These are phyloP conservation scores for Voacanga thouarsii DNA, from an alignment of 257 asterid species.

Conservation along the genomic window DNA sequence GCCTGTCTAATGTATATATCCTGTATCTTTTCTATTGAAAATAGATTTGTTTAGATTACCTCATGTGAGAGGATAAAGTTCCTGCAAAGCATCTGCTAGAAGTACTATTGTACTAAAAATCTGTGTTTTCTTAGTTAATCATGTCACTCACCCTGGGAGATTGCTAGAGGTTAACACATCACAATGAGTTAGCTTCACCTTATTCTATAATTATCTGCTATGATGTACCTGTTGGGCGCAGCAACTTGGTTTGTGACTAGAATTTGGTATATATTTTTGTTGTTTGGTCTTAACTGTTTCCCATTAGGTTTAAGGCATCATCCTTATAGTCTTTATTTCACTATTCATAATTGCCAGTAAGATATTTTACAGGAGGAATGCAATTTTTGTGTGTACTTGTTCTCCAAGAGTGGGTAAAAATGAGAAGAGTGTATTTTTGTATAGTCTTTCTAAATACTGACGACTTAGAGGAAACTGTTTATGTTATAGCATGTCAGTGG, in stretches of 20 bases:
- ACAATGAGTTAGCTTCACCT: not conserved
- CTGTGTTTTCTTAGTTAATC: not conserved
- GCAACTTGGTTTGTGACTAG: not conserved
- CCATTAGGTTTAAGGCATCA: not conserved
- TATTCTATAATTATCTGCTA: not conserved
- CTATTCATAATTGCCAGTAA: not conserved
- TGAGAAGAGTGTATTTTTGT: not conserved
- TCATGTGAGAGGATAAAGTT: not conserved
- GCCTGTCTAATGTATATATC: not conserved
- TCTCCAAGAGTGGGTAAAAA: not conserved
- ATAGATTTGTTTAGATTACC: not conserved
- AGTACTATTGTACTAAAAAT: not conserved
- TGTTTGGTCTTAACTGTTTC: not conserved
- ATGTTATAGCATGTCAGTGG: conserved; percentile 68
- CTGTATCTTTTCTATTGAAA: not conserved
- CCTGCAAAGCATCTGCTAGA: not conserved
- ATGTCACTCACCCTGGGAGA: not conserved
- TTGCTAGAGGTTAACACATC: not conserved
- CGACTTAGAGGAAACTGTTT: conserved; percentile 2
- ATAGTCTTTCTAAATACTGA: not conserved
- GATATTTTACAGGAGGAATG: not conserved
- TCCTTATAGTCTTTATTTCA: not conserved
- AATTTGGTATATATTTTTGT: not conserved
- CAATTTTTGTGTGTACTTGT: not conserved
- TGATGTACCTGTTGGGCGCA: not conserved